These are phyloP conservation scores for Anacardium occidentale DNA, from an alignment of 345 rosid genomes.

Conservation along the genomic window DNA sequence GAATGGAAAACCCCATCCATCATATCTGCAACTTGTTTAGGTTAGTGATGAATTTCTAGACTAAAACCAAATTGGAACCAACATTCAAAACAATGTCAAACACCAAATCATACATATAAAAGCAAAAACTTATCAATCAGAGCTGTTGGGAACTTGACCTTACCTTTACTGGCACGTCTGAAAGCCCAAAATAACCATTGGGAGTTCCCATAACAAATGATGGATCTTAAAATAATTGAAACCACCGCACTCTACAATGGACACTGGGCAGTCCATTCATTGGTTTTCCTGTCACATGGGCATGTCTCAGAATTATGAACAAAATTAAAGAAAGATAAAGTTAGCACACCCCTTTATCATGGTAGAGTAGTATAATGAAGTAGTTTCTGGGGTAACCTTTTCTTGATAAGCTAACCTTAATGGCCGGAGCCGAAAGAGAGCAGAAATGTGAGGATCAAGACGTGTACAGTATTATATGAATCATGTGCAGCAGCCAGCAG, in stretches of 20 bases:
- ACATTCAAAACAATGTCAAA: neutral
- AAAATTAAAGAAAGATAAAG: conserved; percentile 6
- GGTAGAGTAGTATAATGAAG: neutral
- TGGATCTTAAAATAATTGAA: too few species aligned
- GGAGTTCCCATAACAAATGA: too few species aligned
- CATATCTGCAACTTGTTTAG: neutral
- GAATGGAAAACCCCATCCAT: too few species aligned
- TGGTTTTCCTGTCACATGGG: conserved; percentile 8
- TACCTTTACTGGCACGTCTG: too few species aligned
- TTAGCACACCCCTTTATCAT: conserved; percentile 1
- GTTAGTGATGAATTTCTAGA: neutral
- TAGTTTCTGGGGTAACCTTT: neutral
- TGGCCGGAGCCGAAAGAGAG: conserved; percentile 3
- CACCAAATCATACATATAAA: conserved; percentile 5
- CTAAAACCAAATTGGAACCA: neutral
- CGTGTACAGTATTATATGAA: neutral
- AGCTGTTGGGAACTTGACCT: too few species aligned
- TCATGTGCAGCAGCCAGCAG: conserved; percentile 2
- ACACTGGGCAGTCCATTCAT: neutral
- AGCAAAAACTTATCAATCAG: neutral
- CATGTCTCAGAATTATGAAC: neutral
- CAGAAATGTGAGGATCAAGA: conserved; percentile 15
- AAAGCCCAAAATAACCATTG: neutral
- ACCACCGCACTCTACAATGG: too few species aligned
- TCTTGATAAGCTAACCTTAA: neutral